Percentiles rank a stretch among this genome's conserved stretches.
phyloP scores from a whole-genome alignment of 257 asterid species.

The Solanum peruvianum region DNA sequence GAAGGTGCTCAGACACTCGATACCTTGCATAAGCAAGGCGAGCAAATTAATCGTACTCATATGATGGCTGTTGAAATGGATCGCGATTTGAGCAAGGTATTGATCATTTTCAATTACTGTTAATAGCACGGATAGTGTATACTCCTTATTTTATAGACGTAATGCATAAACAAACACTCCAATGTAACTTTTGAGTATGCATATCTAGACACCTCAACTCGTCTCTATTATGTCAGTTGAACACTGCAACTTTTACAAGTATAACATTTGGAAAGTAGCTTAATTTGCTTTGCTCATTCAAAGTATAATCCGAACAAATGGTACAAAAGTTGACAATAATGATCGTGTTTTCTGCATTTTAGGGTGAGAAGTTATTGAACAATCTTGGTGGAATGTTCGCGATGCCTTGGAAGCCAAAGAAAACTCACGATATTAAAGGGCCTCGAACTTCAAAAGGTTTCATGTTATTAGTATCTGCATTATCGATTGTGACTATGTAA shows the following conservation, averaged over 20 bases:
- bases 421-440: slow-evolving; percentile 49
- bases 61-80: slow-evolving; percentile 89
- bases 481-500: not conserved
- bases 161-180: not conserved
- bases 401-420: slow-evolving; percentile 93
- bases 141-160: not conserved
- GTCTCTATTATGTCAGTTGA: too few species aligned
- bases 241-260: not conserved
- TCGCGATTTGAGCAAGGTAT: slow-evolving; percentile 63
- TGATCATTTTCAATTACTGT: not conserved
- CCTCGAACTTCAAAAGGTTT: slow-evolving; percentile 60
- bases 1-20: slow-evolving; percentile 68
- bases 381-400: slow-evolving; percentile 96
- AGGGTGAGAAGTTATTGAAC: slow-evolving; percentile 92
- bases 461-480: not conserved
- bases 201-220: not conserved
- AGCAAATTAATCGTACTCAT: slow-evolving; percentile 86
- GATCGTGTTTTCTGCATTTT: not conserved
- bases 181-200: too few species aligned
- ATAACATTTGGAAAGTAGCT: not conserved
- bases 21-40: slow-evolving; percentile 79
- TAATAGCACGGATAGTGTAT: not conserved
- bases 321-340: not conserved
- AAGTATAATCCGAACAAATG: not conserved
- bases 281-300: not conserved